Base-by-base conservation (phyloP, 2,329 filamentous ascomycete species). In the Didymella pinodella region DNA sequence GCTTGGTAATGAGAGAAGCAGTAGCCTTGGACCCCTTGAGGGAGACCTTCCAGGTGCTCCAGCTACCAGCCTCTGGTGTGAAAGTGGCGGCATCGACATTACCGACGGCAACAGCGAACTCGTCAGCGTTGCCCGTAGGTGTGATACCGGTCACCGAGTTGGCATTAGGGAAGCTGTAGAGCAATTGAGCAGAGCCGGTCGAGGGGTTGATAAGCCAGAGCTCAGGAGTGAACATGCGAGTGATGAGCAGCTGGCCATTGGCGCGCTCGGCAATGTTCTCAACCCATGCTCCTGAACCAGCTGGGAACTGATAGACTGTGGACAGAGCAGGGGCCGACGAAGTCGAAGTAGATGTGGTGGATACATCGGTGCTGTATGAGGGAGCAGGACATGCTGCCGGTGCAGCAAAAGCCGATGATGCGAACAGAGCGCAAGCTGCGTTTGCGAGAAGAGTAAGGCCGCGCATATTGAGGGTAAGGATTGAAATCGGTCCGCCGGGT, bases 51-150 rank as follows among this genome's bases (percentile, higher is more conserved):
- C 56, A 59, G 26, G 50, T 51, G 56, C 56, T 59, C 56, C 56
- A 59, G 41, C 56, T 59, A 20, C 56, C 56, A 25, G 56, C 46
- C 34, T 50, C 46, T 3, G 56, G 56, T 40, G 57, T 56, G 44
- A 60, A 60, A 0, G 56, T 59, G n/a, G 56, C 56, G 14, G 46
- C 50, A 51, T 59, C 46, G 10, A 59, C 56, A 16, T 60, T 60
- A 11, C 57, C 57, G 6, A 60, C 52, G 25, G 57, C 57, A n/a
- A 60, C 57, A n/a, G 57, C 57, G 11, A 60, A 60, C 36, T 60
- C 57, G 28, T 59, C 56, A 4, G 45, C 32, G 14, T 54, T 59
- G 18, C 56, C 56, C 41, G 51, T 59, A 12, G 56, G 50, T 5
- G 57, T 57, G 25, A 60, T 60, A 20, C 57, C 57, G n/a, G 53